phyloP scores from a whole-genome alignment of 2,329 filamentous ascomycete genomes.

The Curvularia spicifera region DNA sequence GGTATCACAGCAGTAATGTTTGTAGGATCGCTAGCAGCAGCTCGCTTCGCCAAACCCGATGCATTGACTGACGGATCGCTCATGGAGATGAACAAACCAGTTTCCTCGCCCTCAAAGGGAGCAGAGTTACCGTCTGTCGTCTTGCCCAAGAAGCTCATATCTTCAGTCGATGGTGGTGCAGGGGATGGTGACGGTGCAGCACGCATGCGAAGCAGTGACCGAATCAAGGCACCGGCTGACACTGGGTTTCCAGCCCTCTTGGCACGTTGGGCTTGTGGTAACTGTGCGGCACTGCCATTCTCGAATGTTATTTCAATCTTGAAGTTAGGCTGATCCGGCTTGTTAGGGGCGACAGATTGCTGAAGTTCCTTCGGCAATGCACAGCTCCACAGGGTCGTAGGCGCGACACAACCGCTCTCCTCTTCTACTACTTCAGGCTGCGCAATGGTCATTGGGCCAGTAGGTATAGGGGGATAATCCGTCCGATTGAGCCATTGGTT shows the following conservation, averaged over 20 bases:
- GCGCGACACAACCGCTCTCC: constrained; percentile 73
- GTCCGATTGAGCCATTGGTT: constrained; percentile 79
- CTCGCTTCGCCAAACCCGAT: constrained; percentile 48
- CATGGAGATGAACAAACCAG: constrained; percentile 86
- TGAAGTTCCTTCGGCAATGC: constrained; percentile 80
- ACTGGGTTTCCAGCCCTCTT: constrained; percentile 68
- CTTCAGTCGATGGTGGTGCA: constrained; percentile 65
- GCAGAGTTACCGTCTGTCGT: constrained; percentile 77
- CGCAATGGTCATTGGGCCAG: constrained; percentile 79
- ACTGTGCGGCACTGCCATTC: constrained; percentile 55
- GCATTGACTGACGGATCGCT: constrained; percentile 52
- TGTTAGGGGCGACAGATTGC: constrained; percentile 65
- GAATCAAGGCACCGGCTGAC: constrained; percentile 45
- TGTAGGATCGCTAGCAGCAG: constrained; percentile 28
- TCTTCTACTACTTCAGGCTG: constrained; percentile 70
- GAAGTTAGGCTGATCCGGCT: constrained; percentile 76
- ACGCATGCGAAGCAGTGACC: constrained; percentile 39
- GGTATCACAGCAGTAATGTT: constrained; percentile 66
- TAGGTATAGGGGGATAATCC: constrained; percentile 84
- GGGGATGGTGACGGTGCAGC: constrained; percentile 58
- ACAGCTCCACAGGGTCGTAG: constrained; percentile 84
- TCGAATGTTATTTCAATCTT: constrained; percentile 73
- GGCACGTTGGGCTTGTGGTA: constrained; percentile 13
- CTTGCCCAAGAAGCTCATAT: constrained; percentile 82
- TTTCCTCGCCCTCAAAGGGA: constrained; percentile 81